Percentiles rank a stretch among this genome's conserved stretches.
Conservation (phyloP, 2,329 filamentous ascomycete species). For the Penicillium sp. region DNA sequence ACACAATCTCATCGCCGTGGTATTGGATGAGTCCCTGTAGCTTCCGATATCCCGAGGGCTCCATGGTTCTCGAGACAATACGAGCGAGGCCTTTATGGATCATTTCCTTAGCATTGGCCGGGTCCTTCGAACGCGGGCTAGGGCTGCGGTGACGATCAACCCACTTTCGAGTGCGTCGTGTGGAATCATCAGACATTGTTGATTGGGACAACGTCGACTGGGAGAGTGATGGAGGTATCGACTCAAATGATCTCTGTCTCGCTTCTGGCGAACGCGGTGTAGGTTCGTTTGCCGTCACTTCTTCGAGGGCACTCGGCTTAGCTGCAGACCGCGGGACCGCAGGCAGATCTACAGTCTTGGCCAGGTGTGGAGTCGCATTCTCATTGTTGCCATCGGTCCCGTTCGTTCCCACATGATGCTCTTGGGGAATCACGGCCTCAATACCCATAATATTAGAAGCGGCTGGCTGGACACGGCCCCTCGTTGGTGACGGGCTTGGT, state of each 20-base stretch:
- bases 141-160: constrained; percentile 37
- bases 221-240: constrained; percentile 11
- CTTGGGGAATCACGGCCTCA: constrained; percentile 13
- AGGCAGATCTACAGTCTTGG: constrained; percentile 18
- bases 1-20: constrained; percentile 37
- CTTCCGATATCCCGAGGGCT: constrained; percentile 45
- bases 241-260: constrained; percentile 16
- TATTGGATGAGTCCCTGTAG: constrained; percentile 43
- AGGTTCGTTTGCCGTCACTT: constrained; percentile 42
- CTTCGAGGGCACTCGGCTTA: constrained; percentile 38
- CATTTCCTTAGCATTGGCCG: constrained; percentile 38
- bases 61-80: constrained; percentile 39
- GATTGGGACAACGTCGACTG: constrained; percentile 9
- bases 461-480: constrained; percentile 13
- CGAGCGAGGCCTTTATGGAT: constrained; percentile 40
- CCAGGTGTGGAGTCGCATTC: constrained; percentile 21
- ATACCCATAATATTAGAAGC: constrained; percentile 8
- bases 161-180: constrained; percentile 36
- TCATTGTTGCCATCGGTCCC: constrained; percentile 24
- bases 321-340: constrained; percentile 23
- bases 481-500: constrained; percentile 22
- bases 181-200: constrained; percentile 23
- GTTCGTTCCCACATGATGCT: background rate
- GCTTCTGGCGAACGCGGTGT: constrained; percentile 18
- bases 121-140: constrained; percentile 42